These are phyloP conservation scores for Aspergillus sclerotiicarbonarius DNA, from an alignment of 495 filamentous ascomycete species.

Conservation along the genomic window DNA sequence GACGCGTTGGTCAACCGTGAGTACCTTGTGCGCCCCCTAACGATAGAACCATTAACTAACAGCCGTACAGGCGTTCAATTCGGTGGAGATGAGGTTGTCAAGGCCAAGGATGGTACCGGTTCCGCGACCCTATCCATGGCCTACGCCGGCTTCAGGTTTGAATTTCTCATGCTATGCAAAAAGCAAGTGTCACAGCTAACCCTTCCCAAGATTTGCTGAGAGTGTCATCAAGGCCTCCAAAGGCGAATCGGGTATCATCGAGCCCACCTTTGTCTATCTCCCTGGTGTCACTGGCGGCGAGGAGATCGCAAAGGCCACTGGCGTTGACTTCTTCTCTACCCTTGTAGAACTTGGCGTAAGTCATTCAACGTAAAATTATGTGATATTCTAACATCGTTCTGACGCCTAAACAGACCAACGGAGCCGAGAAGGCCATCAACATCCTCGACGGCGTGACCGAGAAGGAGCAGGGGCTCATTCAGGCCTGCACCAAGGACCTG, in stretches of 20 bases:
- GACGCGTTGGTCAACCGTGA: conserved; percentile 81
- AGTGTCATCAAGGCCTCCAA: conserved; percentile 82
- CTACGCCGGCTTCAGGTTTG: conserved; percentile 86
- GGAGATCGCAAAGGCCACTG: conserved; percentile 74
- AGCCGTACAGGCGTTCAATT: conserved; percentile 74
- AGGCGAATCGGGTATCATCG: conserved; percentile 87
- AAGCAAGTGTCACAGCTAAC: conserved; percentile 23
- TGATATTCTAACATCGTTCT: conserved; percentile 1
- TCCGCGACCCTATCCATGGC: conserved; percentile 98
- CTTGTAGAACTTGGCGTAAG: conserved; percentile 92
- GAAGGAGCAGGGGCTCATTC: conserved; percentile 82
- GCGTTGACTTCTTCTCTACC: conserved; percentile 92
- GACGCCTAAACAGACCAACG: conserved; percentile 58
- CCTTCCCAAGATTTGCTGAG: conserved; percentile 74
- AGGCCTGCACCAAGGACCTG: conserved; percentile 67
- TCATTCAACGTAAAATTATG: conserved; percentile 15
- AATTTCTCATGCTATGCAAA: conserved; percentile 4
- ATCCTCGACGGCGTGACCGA: conserved; percentile 69
- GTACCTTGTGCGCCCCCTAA: conserved; percentile 19
- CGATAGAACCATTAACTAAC: conserved; percentile 1
- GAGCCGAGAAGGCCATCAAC: conserved; percentile 79
- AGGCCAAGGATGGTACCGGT: conserved; percentile 94
- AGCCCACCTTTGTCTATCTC: conserved; percentile 93
- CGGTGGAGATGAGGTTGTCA: conserved; percentile 96
- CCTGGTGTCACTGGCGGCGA: conserved; percentile 85